These are phyloP conservation scores for Podila clonocystis DNA, from an alignment of 192 early-diverging fungal species.

Conservation along the genomic window DNA sequence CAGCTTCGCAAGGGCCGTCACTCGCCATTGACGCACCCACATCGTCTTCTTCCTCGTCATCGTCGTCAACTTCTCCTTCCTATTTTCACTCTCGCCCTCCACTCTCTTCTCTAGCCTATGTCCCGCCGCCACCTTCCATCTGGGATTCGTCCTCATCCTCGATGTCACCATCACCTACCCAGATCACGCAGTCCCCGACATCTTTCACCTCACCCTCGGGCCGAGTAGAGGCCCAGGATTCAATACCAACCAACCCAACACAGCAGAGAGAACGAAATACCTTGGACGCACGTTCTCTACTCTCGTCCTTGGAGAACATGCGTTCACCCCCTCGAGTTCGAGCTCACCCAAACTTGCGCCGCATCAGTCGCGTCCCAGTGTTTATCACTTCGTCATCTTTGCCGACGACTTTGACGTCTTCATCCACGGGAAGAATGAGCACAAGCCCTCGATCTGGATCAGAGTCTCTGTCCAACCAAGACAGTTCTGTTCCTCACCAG, in stretches of 20 bases:
- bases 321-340: neutral
- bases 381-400: neutral
- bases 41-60: neutral
- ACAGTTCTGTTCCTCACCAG: neutral
- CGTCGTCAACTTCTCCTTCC: neutral
- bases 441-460: neutral
- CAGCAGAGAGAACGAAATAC: too few relatives aligned
- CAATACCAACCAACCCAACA: too few relatives aligned
- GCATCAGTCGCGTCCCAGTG: conserved; percentile 25
- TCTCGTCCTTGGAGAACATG: neutral
- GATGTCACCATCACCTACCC: neutral
- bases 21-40: neutral
- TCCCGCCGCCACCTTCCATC: conserved; percentile 2
- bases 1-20: neutral
- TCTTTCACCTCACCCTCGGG: neutral
- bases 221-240: neutral
- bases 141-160: conserved; percentile 4
- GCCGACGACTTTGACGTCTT: neutral
- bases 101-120: conserved; percentile 8
- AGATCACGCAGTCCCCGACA: neutral
- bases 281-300: neutral
- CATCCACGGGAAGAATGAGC: neutral
- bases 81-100: conserved; percentile 5
- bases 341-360: conserved; percentile 14
- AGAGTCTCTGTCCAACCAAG: neutral